A percentile compares a stretch with the other conserved stretches of the same genome.
phyloP scores from a whole-genome alignment of 371 early-diverging fungal species.

The Mortierella polycephala region DNA sequence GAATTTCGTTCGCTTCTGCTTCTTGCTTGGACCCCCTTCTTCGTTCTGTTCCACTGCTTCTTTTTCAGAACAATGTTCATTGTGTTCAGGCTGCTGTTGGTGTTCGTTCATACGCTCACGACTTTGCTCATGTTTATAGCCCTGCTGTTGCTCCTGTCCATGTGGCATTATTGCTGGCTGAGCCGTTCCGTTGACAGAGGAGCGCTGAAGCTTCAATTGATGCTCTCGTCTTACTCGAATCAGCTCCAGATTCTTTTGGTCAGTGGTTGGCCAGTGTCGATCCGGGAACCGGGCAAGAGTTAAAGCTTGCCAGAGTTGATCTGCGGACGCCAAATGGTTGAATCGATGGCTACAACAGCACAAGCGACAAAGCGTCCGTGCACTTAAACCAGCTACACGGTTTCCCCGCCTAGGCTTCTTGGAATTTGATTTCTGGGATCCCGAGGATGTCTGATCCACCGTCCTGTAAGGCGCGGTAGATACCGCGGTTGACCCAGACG shows the following conservation, averaged over 20 bases:
- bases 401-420: constrained; percentile 6
- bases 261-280: constrained; percentile 48
- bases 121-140: not conserved
- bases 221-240: constrained; percentile 36
- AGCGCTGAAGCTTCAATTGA: constrained; percentile 14
- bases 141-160: not conserved
- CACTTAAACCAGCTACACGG: constrained; percentile 28
- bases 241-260: constrained; percentile 32
- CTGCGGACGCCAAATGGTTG: constrained; percentile 50
- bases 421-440: too few relatives aligned
- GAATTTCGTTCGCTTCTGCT: constrained; percentile 39
- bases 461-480: not conserved
- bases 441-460: too few relatives aligned
- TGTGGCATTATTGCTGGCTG: not conserved
- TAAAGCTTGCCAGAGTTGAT: constrained; percentile 49
- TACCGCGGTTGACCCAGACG: too few relatives aligned
- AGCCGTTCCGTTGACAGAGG: not conserved
- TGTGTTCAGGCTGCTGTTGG: not conserved
- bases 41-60: not conserved
- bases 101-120: not conserved
- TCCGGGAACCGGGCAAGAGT: constrained; percentile 37
- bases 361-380: constrained; percentile 38
- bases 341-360: constrained; percentile 42
- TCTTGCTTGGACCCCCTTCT: constrained; percentile 24
- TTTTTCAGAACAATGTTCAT: not conserved